These are phyloP conservation scores for Tephrocybe rancida DNA, from an alignment of 768 basidiomycete genomes.

Conservation along the genomic window DNA sequence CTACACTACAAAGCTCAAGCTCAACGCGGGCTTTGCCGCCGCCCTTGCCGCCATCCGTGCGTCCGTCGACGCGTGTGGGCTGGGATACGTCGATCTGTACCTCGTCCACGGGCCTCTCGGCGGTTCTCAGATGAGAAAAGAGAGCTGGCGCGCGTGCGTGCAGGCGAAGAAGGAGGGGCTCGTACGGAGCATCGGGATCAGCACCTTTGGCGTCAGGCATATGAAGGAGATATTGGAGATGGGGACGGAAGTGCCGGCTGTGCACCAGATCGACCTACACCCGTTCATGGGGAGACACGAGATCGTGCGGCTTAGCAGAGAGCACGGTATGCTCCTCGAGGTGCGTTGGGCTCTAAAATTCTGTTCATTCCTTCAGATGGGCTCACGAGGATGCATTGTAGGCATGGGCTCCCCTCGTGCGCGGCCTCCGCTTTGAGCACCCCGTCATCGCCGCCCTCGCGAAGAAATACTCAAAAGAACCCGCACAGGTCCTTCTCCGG, in stretches of 20 bases:
- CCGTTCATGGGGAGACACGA: conserved; percentile 72
- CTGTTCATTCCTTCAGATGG: background rate
- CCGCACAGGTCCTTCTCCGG: conserved; percentile 67
- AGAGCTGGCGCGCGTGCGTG: conserved; percentile 68
- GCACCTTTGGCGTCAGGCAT: conserved; percentile 61
- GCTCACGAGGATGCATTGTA: conserved; percentile 20
- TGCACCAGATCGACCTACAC: conserved; percentile 70
- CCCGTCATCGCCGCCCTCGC: conserved; percentile 54
- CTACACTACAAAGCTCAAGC: conserved; percentile 71
- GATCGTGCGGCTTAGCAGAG: conserved; percentile 59
- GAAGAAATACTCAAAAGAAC: conserved; percentile 55
- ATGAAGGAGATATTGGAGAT: conserved; percentile 51
- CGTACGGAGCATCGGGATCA: conserved; percentile 66
- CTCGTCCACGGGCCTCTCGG: conserved; percentile 72
- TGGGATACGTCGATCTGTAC: conserved; percentile 74
- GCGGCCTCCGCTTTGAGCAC: conserved; percentile 66
- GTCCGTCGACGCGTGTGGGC: conserved; percentile 53
- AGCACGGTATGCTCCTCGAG: conserved; percentile 63
- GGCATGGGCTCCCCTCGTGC: conserved; percentile 77
- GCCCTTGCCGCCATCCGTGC: conserved; percentile 51
- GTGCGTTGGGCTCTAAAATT: conserved; percentile 35
- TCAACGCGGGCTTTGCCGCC: conserved; percentile 53
- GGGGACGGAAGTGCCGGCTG: conserved; percentile 49
- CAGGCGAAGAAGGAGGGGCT: conserved; percentile 64
- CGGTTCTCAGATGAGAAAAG: conserved; percentile 53